phyloP scores from a whole-genome alignment of 2,329 filamentous ascomycete species.

The Atkinsonella hypoxylon region DNA sequence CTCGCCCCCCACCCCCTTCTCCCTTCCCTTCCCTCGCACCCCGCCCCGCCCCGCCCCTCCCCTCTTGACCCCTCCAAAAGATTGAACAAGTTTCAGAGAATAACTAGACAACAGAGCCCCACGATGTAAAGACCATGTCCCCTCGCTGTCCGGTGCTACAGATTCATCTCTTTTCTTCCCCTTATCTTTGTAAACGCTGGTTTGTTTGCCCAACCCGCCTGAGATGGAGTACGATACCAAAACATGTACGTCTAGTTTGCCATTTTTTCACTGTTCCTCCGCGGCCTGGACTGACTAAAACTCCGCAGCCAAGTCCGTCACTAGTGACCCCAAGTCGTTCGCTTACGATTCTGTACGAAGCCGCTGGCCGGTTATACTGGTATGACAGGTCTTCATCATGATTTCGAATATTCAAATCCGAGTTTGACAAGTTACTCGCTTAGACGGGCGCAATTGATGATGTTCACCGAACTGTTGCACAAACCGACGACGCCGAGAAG shows the following conservation, averaged over 20 bases:
- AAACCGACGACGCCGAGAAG: constrained; percentile 49
- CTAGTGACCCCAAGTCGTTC: constrained; percentile 75
- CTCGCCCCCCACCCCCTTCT: background rate
- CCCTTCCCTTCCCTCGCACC: background rate
- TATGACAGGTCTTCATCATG: constrained; percentile 28
- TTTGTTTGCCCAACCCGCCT: constrained; percentile 1
- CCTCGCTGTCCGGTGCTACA: background rate
- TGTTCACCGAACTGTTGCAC: constrained; percentile 62
- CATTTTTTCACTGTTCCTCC: constrained; percentile 2
- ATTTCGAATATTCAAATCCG: background rate
- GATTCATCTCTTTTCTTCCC: background rate
- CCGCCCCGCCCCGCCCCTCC: too few relatives aligned
- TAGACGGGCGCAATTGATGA: constrained; percentile 91
- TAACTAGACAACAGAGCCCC: background rate
- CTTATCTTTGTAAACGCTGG: background rate
- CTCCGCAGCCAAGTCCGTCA: constrained; percentile 59
- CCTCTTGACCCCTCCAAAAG: background rate
- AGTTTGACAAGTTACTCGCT: background rate
- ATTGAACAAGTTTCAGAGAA: too few relatives aligned
- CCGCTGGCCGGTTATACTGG: constrained; percentile 88
- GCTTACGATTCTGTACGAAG: constrained; percentile 74
- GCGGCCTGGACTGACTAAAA: constrained; percentile 4
- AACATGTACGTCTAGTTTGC: constrained; percentile 45
- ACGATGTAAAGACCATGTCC: background rate
- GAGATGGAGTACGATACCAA: constrained; percentile 65